Evolutionary conservation across 139 green algal genomes (phyloP).

Genomic region (Coelastrella sp.): DNA sequence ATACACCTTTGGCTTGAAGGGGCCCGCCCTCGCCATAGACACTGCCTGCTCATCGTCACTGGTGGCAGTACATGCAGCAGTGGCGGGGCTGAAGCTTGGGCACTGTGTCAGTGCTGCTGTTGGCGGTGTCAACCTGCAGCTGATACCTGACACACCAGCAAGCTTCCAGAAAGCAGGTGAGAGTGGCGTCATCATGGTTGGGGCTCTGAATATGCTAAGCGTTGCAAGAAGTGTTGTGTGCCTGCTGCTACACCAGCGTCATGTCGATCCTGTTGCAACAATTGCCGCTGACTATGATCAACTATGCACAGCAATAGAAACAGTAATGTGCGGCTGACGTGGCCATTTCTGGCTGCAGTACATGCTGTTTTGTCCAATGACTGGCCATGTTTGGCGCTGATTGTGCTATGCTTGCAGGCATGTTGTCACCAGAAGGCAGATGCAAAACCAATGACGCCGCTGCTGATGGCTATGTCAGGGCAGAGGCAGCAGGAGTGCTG

Average conservation of each 20-base stretch:
- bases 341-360: too few relatives aligned
- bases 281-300: too few relatives aligned
- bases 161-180: conserved; percentile 69
- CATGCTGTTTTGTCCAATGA: too few relatives aligned
- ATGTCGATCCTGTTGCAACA: too few relatives aligned
- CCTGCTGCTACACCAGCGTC: too few relatives aligned
- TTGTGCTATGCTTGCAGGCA: conserved; percentile 38
- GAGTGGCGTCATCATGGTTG: not conserved
- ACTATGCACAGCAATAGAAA: too few relatives aligned
- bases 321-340: too few relatives aligned
- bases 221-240: too few relatives aligned
- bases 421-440: conserved; percentile 45
- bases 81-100: conserved; percentile 50
- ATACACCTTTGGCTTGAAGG: conserved; percentile 80
- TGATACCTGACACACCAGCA: conserved; percentile 69
- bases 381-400: not conserved
- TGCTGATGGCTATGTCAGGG: conserved; percentile 88
- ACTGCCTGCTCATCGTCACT: conserved; percentile 91
- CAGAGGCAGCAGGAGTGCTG: conserved; percentile 43
- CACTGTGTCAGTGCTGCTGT: conserved; percentile 55
- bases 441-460: conserved; percentile 80
- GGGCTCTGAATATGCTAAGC: too few relatives aligned
- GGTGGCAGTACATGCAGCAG: conserved; percentile 72
- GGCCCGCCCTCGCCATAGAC: conserved; percentile 84
- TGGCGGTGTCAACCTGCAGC: conserved; percentile 66